Evolutionary conservation across 192 early-diverging fungal genomes (phyloP).

Genomic region (Backusella psychrophila): DNA sequence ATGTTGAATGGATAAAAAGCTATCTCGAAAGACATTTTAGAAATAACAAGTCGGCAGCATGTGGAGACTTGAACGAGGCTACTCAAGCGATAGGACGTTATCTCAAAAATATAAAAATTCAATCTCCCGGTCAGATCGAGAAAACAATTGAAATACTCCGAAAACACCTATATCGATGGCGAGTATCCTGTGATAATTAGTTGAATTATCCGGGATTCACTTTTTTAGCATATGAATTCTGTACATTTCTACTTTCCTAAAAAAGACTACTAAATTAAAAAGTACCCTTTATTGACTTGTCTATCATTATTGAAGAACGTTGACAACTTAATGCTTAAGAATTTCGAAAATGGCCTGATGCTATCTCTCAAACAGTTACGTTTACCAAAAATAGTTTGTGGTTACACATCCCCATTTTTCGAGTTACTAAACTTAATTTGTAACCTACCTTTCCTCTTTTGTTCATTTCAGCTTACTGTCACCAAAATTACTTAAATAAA

Average conservation of each 20-base stretch:
- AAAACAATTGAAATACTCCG: background rate
- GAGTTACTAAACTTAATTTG: conserved; percentile 3
- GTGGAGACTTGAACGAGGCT: background rate
- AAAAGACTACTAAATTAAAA: background rate
- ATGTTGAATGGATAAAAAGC: conserved; percentile 15
- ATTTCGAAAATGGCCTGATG: background rate
- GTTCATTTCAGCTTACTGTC: background rate
- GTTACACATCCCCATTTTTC: conserved; percentile 14
- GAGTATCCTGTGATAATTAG: conserved; percentile 2
- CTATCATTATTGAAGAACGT: background rate
- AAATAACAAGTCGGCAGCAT: background rate
- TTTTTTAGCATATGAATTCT: background rate
- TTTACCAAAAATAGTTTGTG: background rate
- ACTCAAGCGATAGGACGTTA: background rate
- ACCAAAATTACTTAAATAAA: conserved; percentile 1
- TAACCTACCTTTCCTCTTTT: background rate
- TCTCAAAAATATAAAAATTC: background rate
- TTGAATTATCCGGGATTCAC: background rate
- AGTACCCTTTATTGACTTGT: background rate
- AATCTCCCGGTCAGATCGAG: conserved; percentile 5
- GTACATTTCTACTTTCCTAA: background rate
- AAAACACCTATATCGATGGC: background rate
- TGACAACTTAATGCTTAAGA: background rate
- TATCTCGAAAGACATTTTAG: background rate
- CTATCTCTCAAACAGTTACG: background rate